Evolutionary conservation across 164 flowering plant genomes (phyloP).

Genomic region (Umbellularia californica): DNA sequence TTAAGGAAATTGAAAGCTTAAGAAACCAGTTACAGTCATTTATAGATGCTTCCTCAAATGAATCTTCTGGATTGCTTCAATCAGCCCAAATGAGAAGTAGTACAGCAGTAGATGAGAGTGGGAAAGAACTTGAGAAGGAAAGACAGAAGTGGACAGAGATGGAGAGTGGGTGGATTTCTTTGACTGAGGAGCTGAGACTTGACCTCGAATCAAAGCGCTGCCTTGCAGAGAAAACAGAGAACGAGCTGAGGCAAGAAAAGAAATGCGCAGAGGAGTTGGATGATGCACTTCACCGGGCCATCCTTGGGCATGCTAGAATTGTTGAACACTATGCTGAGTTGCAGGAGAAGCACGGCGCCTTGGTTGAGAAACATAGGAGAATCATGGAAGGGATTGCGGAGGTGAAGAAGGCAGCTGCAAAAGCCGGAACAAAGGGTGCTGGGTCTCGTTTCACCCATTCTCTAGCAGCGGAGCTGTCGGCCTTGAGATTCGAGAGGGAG

Average conservation of each 20-base stretch:
- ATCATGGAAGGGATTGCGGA: conserved; percentile 85
- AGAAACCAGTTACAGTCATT: conserved; percentile 51
- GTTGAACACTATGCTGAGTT: conserved; percentile 89
- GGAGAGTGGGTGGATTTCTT: conserved; percentile 96
- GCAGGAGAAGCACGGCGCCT: conserved; percentile 75
- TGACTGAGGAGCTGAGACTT: conserved; percentile 85
- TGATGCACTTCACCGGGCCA: conserved; percentile 77
- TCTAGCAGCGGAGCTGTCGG: conserved; percentile 87
- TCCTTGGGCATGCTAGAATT: conserved; percentile 76
- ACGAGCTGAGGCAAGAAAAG: conserved; percentile 68
- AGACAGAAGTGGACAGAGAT: conserved; percentile 88
- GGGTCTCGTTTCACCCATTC: conserved; percentile 67
- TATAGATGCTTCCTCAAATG: conserved; percentile 29
- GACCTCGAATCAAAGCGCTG: conserved; percentile 66
- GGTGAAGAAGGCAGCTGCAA: conserved; percentile 79
- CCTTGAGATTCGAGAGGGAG: conserved; percentile 70
- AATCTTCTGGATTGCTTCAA: conserved; percentile 36
- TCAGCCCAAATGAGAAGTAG: conserved; percentile 52
- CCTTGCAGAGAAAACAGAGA: conserved; percentile 68
- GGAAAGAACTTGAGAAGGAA: conserved; percentile 72
- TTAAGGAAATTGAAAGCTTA: conserved; percentile 60
- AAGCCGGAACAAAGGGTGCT: conserved; percentile 68
- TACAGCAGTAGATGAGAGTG: conserved; percentile 12
- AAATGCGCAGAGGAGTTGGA: conserved; percentile 74
- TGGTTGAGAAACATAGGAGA: conserved; percentile 58